Conservation (phyloP, 495 filamentous ascomycete genomes). For the Trichocladium uniseriatum region DNA sequence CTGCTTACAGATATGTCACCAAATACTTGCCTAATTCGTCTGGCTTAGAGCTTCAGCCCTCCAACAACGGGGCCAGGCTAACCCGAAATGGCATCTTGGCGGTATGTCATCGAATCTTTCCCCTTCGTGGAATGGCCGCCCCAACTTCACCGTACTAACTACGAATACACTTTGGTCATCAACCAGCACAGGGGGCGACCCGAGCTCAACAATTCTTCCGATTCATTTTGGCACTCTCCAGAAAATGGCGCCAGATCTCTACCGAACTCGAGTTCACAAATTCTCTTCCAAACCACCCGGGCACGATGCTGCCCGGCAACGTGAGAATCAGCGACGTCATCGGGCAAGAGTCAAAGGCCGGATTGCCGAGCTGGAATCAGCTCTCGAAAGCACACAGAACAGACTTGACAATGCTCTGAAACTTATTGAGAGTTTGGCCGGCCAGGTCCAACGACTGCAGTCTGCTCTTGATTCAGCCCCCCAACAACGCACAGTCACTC, state of each 20-base stretch:
- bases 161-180: too few species aligned
- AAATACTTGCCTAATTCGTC: conserved; percentile 3
- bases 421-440: conserved; percentile 11
- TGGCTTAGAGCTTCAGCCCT: neutral
- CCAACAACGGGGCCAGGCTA: neutral
- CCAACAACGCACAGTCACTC: too few species aligned
- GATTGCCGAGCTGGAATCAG: conserved; percentile 17
- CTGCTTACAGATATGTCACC: too few species aligned
- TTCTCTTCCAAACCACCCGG: conserved; percentile 19
- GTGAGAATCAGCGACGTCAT: conserved; percentile 28
- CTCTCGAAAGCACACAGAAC: conserved; percentile 8
- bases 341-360: conserved; percentile 23
- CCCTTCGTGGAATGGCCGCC: neutral
- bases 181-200: too few species aligned
- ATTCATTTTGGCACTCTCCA: neutral
- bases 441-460: conserved; percentile 15
- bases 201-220: too few species aligned
- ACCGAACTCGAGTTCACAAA: conserved; percentile 8
- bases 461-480: neutral
- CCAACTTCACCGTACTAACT: neutral
- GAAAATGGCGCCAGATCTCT: neutral
- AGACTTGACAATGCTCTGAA: conserved; percentile 15
- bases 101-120: conserved; percentile 12
- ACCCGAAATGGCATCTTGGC: neutral
- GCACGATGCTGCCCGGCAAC: conserved; percentile 19